These are phyloP conservation scores for Verticillium klebahnii DNA, from an alignment of 2,329 filamentous ascomycete genomes.

Conservation along the genomic window DNA sequence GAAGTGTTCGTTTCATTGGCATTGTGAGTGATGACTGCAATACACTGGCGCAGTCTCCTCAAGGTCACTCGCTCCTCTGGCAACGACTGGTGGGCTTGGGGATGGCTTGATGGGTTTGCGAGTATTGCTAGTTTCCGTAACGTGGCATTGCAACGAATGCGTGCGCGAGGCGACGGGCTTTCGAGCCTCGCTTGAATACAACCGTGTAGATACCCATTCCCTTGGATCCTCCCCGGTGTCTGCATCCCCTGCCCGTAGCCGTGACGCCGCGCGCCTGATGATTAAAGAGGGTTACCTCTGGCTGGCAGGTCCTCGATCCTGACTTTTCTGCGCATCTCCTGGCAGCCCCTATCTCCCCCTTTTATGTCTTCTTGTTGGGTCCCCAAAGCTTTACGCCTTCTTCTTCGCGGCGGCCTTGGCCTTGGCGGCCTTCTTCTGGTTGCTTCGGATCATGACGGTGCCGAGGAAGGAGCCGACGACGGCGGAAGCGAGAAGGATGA, in stretches of 20 bases:
- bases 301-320: neutral
- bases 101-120: conserved; percentile 3
- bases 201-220: conserved; percentile 1
- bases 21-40: neutral
- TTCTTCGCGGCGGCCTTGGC: conserved; percentile 79
- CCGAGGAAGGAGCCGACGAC: conserved; percentile 95
- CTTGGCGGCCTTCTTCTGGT: conserved; percentile 95
- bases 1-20: neutral
- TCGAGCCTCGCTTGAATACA: conserved; percentile 1
- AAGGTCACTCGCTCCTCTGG: neutral
- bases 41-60: neutral
- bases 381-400: conserved; percentile 60
- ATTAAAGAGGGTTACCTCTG: neutral
- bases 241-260: neutral
- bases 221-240: neutral
- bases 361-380: neutral
- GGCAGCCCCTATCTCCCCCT: neutral
- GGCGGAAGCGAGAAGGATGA: conserved; percentile 84
- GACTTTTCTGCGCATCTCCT: neutral
- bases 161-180: neutral
- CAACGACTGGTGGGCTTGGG: neutral
- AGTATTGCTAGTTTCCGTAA: conserved; percentile 3
- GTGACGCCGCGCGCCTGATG: neutral
- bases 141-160: neutral
- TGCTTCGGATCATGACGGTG: conserved; percentile 98